phyloP scores from a whole-genome alignment of 2,329 filamentous ascomycete species.

The Ceratocystis huliohia region DNA sequence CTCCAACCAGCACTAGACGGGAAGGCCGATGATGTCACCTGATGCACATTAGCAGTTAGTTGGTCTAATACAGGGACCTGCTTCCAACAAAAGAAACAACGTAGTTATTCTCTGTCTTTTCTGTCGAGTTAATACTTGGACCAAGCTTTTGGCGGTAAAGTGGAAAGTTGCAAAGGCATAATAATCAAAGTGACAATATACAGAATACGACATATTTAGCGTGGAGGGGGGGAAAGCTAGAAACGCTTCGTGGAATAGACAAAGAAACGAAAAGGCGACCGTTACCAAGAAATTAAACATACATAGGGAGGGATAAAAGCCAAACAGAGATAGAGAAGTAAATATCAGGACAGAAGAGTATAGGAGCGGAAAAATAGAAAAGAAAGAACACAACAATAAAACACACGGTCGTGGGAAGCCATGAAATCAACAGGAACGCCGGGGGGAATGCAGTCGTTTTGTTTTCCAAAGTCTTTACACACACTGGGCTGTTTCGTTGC shows the following conservation, averaged over 20 bases:
- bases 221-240: too few relatives aligned
- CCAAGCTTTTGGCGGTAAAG: too few relatives aligned
- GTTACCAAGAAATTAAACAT: neutral
- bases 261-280: neutral
- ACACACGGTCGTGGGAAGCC: neutral
- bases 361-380: neutral
- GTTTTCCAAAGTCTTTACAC: conserved; percentile 5
- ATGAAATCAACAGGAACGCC: conserved; percentile 12
- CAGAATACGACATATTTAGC: neutral
- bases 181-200: neutral
- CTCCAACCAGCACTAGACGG: neutral
- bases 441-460: conserved; percentile 12
- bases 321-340: neutral
- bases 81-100: neutral
- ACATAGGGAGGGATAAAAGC: neutral
- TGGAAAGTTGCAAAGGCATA: too few relatives aligned
- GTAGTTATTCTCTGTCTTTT: too few relatives aligned
- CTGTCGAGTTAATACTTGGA: too few relatives aligned
- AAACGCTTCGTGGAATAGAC: neutral
- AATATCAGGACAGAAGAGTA: neutral
- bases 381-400: neutral
- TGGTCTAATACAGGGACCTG: neutral
- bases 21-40: neutral
- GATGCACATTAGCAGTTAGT: neutral
- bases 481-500: conserved; percentile 15